Base-by-base conservation (phyloP, 2,329 filamentous ascomycete species). In the Chaetomium globosum region DNA sequence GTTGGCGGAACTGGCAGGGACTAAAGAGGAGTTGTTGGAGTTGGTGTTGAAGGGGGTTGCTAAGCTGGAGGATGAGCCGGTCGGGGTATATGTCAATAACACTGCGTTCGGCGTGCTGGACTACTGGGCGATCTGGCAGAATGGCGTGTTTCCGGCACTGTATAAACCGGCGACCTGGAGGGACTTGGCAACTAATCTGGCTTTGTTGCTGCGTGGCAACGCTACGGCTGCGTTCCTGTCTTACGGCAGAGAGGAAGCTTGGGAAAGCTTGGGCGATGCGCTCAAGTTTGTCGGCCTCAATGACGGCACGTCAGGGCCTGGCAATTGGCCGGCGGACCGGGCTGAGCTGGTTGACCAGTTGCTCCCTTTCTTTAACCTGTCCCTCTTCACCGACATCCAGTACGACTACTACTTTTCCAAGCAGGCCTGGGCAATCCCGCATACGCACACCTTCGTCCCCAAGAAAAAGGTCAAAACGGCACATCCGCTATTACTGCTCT, bases 401-500 rank as follows among this genome's bases (percentile, higher is more conserved):
- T 74, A 68, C 53, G 72, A 68, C 0, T 56, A 52, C 5, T 72
- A 73, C 60, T 77, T 74, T 57, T 59, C 65, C 2, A 75, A 74
- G 65, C 73, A 74, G 59, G 73, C 74, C 21, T 77, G 75, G 76
- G 12, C 43, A 0, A 54, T 76, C 13, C 74, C 73, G 0, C 65
- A 64, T 43, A 75, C 74, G 16, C 74, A 76, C 68, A 59, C 7
- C 8, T 77, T 73, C 46, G 67, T 71, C 7, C 75, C 74, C 2
- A 60, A 61, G n/a, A 54, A 66, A 13, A 69, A 67, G 5, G 74
- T 77, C 39, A 75, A 78, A 55, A 83, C 80, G 9, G 77, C 79
- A 0, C 77, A 83, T 65, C 84, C 84, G 0, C 76, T 87, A 31
- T 76, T 87, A 1, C 82, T 85, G 67, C 76, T 86, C 12, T 81